Base-by-base conservation (phyloP, 2,329 filamentous ascomycete species). In the Alternaria burnsii region DNA sequence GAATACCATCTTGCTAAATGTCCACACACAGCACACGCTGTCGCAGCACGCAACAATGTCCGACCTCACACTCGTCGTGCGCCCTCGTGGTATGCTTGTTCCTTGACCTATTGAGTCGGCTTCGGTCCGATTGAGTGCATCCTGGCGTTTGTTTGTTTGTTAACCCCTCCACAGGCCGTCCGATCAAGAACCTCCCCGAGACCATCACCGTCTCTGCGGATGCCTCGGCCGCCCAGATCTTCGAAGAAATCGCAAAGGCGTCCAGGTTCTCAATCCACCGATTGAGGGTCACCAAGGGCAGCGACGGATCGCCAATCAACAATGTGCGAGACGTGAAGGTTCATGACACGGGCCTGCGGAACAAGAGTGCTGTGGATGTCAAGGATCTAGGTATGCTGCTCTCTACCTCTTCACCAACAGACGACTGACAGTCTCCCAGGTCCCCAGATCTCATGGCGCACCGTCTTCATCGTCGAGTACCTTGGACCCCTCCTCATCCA, bases 401-500 rank as follows among this genome's bases (percentile, higher is more conserved):
- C 44, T 47, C 20, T 53, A 28, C 41, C 24, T 20, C 20, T 12
- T 12, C 22, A 24, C 5, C 10, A n/a, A 6, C 18, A 12, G 38
- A 61, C 8, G 22, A 20, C 65, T 65, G 43, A 67, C 61, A 46
- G 24, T 9, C 11, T 18, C 42, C 36, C 66, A 97, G 93, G 95
- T 16, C 87, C 89, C 50, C 95, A 99, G 80, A 90, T 97, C 57
- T 88, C 88, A 64, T 99, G 95, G 95, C 89, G 89, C 66, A 95
- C 92, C 62, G 94, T 98, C 78, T 99, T 94, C 84, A 82, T 97
- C 65, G 89, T 97, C 82, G 95, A 99, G 82, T 99, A 99, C 80
- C 82, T 95, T 67, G 95, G 95, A 4, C 95, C 95, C 6, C 86
- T 98, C 72, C 81, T 97, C 73, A 91, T 98, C 82, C 94, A 97